Percentiles rank a stretch among this genome's conserved stretches.
These are phyloP conservation scores for Suhomyces maxii DNA, from an alignment of 1,139 yeast species.

Conservation along the genomic window DNA sequence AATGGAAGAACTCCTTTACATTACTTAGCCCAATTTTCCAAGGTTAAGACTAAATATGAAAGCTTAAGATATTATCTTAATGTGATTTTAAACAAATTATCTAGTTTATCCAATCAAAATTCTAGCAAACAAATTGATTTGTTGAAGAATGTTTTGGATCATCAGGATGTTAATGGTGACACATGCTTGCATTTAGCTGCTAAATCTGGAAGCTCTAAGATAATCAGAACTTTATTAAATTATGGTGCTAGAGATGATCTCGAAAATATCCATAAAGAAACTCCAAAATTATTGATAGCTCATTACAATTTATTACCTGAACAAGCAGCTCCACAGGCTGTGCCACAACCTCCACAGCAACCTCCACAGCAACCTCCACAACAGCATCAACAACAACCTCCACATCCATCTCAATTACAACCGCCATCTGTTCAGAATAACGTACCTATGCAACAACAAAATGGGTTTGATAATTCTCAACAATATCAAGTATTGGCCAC, in stretches of 20 bases:
- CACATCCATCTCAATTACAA: constrained; percentile 4
- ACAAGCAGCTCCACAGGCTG: constrained; percentile 2
- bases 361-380: constrained; percentile 8
- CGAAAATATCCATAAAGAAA: constrained; percentile 41
- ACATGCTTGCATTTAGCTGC: constrained; percentile 68
- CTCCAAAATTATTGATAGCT: constrained; percentile 34
- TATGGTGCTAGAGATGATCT: constrained; percentile 52
- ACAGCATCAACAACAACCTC: constrained; percentile 11
- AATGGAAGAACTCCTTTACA: constrained; percentile 75
- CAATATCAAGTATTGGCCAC: constrained; percentile 30
- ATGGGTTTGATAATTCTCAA: constrained; percentile 2
- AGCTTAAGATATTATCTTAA: constrained; percentile 43
- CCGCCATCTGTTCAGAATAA: constrained; percentile 2
- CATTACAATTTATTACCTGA: constrained; percentile 26
- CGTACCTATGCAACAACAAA: constrained; percentile 1
- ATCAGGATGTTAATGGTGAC: constrained; percentile 68
- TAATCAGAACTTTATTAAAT: constrained; percentile 41
- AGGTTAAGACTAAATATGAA: constrained; percentile 49
- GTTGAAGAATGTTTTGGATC: constrained; percentile 62
- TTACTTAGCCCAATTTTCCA: constrained; percentile 63
- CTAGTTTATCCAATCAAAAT: constrained; percentile 32
- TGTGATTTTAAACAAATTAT: constrained; percentile 38
- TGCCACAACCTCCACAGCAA: constrained; percentile 8
- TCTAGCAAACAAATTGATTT: constrained; percentile 40
- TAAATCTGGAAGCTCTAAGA: constrained; percentile 38